phyloP scores from a whole-genome alignment of 192 early-diverging fungal species.

The Lunasporangiospora selenospora region DNA sequence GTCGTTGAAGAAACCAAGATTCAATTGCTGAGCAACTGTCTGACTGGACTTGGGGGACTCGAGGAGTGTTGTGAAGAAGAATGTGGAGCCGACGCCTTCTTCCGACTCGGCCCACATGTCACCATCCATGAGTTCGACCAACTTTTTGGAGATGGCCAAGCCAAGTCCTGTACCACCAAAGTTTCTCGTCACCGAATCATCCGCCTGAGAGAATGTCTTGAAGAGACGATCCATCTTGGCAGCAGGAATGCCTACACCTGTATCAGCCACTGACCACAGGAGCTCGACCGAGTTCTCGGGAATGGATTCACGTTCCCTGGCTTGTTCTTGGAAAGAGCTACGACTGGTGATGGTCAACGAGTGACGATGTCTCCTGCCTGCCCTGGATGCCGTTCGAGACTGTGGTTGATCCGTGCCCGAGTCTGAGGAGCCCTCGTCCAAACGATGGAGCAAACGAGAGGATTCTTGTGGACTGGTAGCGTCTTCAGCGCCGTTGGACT shows the following conservation, averaged over 20 bases:
- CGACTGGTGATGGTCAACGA: too few relatives aligned
- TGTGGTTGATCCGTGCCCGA: background rate
- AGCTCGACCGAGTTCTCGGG: slow-evolving; percentile 21
- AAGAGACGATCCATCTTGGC: slow-evolving; percentile 46
- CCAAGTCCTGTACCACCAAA: slow-evolving; percentile 56
- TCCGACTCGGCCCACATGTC: slow-evolving; percentile 50
- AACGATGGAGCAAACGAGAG: background rate
- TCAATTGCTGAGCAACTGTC: slow-evolving; percentile 32
- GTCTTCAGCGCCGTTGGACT: too few relatives aligned
- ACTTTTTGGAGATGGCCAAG: slow-evolving; percentile 47
- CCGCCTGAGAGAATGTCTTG: slow-evolving; percentile 54
- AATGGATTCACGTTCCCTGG: too few relatives aligned
- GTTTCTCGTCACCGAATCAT: slow-evolving; percentile 50
- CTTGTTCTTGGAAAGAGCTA: too few relatives aligned
- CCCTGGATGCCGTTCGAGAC: too few relatives aligned
- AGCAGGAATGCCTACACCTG: slow-evolving; percentile 47
- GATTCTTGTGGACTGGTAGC: background rate
- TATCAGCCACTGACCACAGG: slow-evolving; percentile 47
- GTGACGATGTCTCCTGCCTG: too few relatives aligned
- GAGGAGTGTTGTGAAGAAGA: slow-evolving; percentile 35
- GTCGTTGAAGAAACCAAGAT: slow-evolving; percentile 35
- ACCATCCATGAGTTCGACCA: slow-evolving; percentile 51
- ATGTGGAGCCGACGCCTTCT: slow-evolving; percentile 41
- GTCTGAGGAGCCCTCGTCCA: background rate
- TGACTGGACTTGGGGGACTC: slow-evolving; percentile 19